Evolutionary conservation across 1,284 basidiomycete species (phyloP), one percentile per base, ranked within the genome.

Genomic region (Chiua sp.): DNA sequence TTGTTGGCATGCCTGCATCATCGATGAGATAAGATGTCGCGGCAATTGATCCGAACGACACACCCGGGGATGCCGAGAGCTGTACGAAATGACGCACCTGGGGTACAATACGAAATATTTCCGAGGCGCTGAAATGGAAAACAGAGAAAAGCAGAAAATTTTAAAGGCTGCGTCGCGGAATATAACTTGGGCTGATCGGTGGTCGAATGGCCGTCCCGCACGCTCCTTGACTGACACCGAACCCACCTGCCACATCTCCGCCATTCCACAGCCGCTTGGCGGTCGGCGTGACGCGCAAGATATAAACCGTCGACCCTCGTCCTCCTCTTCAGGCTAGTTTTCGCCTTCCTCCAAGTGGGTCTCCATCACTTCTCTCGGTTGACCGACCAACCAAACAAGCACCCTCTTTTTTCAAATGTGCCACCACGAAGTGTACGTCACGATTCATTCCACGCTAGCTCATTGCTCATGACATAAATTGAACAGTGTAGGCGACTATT

Each of bases 401-500:
- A 44, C 42, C 42, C 42, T 26, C 47, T 28, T 65, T 55, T 59
- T 22, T 55, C 39, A n/a, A 7, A 86, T 87, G 85, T 87, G 85
- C 74, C 79, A 80, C 62, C 83, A 87, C 75, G 81, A 85, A 79
- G 76, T 86, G 85, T 86, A 63, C 66, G 84, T 55, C 66, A 33
- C 47, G 32, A 18, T 11, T 4, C n/a, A 26, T 26, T 32, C 2
- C 11, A 20, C 7, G n/a, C 22, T 26, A 0, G 16, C 30, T 52
- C 59, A 55, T 61, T 8, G 22, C 60, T 65, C 51, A 62, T 35
- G 51, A 51, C 59, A 54, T 59, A 44, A 28, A 42, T 44, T 49
- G 55, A 55, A 59, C 66, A 87, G 85, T 37, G 76, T 87, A 51
- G 85, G 85, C 49, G 85, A 87, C 65, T 87, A 79, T 65, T 84